phyloP scores from a whole-genome alignment of 2,329 filamentous ascomycete genomes.

The Venturiaceae sp. region DNA sequence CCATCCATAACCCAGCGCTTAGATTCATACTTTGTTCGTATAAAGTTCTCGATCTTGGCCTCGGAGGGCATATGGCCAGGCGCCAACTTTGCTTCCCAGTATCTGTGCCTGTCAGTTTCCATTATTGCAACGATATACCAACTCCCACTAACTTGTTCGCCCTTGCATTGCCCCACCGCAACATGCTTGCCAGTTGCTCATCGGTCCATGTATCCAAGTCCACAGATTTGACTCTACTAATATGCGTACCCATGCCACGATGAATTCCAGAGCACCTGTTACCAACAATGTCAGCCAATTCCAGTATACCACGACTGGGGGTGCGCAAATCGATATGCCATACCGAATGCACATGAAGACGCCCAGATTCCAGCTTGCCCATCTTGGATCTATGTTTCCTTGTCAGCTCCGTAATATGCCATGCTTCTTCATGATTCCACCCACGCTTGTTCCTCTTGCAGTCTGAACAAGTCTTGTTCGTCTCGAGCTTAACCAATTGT shows the following conservation, averaged over 20 bases:
- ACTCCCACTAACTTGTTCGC: slow-evolving; percentile 65
- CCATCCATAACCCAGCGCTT: slow-evolving; percentile 99
- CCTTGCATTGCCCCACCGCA: slow-evolving; percentile 91
- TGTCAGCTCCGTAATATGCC: slow-evolving; percentile 15
- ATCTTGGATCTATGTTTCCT: slow-evolving; percentile 69
- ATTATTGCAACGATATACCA: neutral
- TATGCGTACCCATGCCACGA: slow-evolving; percentile 97
- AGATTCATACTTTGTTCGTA: slow-evolving; percentile 96
- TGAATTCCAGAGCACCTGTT: slow-evolving; percentile 85
- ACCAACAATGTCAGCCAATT: slow-evolving; percentile 8
- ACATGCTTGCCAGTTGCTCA: slow-evolving; percentile 86
- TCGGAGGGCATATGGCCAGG: slow-evolving; percentile 88
- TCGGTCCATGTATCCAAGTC: slow-evolving; percentile 98
- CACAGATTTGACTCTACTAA: slow-evolving; percentile 95
- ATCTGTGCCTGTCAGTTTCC: slow-evolving; percentile 27
- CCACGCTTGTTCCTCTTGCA: slow-evolving; percentile 98
- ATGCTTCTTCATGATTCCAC: slow-evolving; percentile 21
- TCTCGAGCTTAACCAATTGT: slow-evolving; percentile 84
- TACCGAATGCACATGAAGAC: slow-evolving; percentile 91
- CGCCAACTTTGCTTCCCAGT: slow-evolving; percentile 94
- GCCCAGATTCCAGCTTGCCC: slow-evolving; percentile 98
- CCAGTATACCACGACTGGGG: too few relatives aligned
- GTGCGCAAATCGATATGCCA: neutral
- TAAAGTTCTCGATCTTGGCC: slow-evolving; percentile 99
- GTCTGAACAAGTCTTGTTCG: slow-evolving; percentile 94